A percentile compares a stretch with the other conserved stretches of the same genome.
phyloP scores from a whole-genome alignment of 148 eudicot species.

The Rhododendron molle region DNA sequence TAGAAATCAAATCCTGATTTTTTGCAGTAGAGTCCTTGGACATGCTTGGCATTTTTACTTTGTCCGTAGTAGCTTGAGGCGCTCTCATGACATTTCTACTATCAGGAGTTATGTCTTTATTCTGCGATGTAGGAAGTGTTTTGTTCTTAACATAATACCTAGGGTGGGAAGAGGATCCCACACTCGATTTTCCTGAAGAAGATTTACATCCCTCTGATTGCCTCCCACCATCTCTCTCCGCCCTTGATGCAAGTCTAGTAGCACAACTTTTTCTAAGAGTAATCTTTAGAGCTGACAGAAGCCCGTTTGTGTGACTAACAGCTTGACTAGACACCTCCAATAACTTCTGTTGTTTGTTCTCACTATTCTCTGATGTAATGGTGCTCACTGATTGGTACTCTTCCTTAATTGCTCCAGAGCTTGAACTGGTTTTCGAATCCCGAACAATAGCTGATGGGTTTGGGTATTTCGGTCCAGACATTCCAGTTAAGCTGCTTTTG shows the following conservation, averaged over 20 bases:
- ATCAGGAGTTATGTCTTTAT: conserved; percentile 22
- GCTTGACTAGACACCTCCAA: conserved; percentile 28
- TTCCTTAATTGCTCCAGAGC: conserved; percentile 17
- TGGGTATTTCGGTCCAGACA: conserved; percentile 6
- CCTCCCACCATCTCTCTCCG: conserved; percentile 25
- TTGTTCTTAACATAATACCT: conserved; percentile 18
- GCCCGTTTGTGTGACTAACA: conserved; percentile 28
- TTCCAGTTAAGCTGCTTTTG: conserved; percentile 20
- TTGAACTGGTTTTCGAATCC: conserved; percentile 17
- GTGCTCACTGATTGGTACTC: conserved; percentile 30
- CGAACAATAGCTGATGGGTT: conserved; percentile 4
- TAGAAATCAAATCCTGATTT: conserved; percentile 4
- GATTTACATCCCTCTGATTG: conserved; percentile 39
- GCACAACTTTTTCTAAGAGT: conserved; percentile 51
- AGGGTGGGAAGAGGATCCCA: conserved; percentile 42
- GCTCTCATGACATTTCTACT: conserved; percentile 21
- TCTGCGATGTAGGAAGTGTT: conserved; percentile 11
- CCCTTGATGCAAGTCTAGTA: conserved; percentile 49
- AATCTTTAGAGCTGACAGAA: conserved; percentile 34
- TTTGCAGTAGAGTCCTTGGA: conserved; percentile 17
- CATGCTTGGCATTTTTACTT: conserved; percentile 8
- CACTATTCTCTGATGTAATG: conserved; percentile 30
- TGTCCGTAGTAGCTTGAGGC: conserved; percentile 15
- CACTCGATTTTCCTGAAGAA: conserved; percentile 58
- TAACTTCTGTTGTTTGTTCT: conserved; percentile 22